Conservation (phyloP, 495 filamentous ascomycete species). For the Umbilicaria muhlenbergii region DNA sequence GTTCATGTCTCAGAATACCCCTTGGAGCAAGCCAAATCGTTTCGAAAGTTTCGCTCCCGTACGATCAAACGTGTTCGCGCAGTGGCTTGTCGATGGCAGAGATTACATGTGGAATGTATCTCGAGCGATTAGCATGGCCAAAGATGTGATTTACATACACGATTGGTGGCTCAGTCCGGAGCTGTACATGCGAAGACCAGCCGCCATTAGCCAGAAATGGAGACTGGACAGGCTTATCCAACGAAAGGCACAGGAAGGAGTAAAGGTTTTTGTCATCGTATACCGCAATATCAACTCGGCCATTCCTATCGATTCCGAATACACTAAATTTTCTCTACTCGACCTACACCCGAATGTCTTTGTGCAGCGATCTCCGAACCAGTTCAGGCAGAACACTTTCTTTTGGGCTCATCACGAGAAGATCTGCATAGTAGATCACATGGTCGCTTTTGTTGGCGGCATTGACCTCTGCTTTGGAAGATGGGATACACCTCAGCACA, state of each 20-base stretch:
- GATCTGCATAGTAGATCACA: constrained; percentile 88
- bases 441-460: constrained; percentile 87
- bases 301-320: constrained; percentile 96
- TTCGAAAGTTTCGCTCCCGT: constrained; percentile 93
- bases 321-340: constrained; percentile 93
- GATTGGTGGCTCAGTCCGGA: constrained; percentile 99
- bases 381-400: constrained; percentile 98
- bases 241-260: constrained; percentile 81
- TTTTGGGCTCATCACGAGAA: constrained; percentile 99
- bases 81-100: constrained; percentile 92
- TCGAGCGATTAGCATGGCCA: constrained; percentile 90
- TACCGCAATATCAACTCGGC: constrained; percentile 98
- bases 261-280: constrained; percentile 97
- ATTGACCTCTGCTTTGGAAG: constrained; percentile 96
- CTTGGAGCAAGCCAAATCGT: constrained; percentile 69
- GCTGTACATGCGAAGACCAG: constrained; percentile 86
- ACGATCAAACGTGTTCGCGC: constrained; percentile 70
- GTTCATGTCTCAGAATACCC: constrained; percentile 65
- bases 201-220: constrained; percentile 98
- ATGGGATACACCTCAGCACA: constrained; percentile 93
- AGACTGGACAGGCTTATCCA: constrained; percentile 88
- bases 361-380: constrained; percentile 89
- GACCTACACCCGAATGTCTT: constrained; percentile 94
- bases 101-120: constrained; percentile 99
- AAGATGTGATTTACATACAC: constrained; percentile 98